Base-by-base conservation (phyloP, 805 yeast species). In the Starmerella khaoyaiensis region DNA sequence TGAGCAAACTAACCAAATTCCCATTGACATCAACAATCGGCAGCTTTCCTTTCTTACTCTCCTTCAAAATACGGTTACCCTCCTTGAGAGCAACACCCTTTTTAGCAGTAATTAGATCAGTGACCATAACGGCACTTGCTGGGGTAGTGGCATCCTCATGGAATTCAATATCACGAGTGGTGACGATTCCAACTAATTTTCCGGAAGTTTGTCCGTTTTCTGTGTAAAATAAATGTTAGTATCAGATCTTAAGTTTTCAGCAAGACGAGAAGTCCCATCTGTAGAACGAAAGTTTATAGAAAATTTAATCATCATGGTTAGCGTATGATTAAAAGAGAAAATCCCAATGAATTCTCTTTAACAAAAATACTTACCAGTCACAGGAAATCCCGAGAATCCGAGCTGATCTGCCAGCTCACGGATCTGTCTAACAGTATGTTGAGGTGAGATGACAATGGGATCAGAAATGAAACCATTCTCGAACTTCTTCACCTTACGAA, bases 261-360 rank as follows among this genome's bases (percentile, higher is more conserved):
- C 95, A 83, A 72, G 93, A 80, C 84, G 90, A 23, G 21, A 18
- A 23, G 80, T 79, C 93, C 58, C 67, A 55, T 78, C 95, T 94
- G 97, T 78, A 87, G 98, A 87, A 87, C 97, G 98, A 87, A 87
- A 87, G 97, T 87, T 84, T 81, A 69, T 60, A 58, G 60, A 16
- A 17, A 21, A 25, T 39, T 35, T 29, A 37, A 44, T 39, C 45
- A 53, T 52, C 60, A 54, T 52, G 51, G 44, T 47, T 49, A 37
- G 45, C 51, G 55, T 49, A 47, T 7, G 14, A 8, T 28, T 28
- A 30, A n/a, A 10, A 19, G 30, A 23, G 26, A 23, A 23, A 11
- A 23, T 23, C 11, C 26, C n/a, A n/a, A 11, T 23, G 26, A 11
- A 23, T 19, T 27, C 31, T 28, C 7, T 14, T 14, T 21, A n/a